Percentiles rank a stretch among this genome's conserved stretches.
Evolutionary conservation across 805 yeast genomes (phyloP).

Genomic region (Isabelozyma heimii): DNA sequence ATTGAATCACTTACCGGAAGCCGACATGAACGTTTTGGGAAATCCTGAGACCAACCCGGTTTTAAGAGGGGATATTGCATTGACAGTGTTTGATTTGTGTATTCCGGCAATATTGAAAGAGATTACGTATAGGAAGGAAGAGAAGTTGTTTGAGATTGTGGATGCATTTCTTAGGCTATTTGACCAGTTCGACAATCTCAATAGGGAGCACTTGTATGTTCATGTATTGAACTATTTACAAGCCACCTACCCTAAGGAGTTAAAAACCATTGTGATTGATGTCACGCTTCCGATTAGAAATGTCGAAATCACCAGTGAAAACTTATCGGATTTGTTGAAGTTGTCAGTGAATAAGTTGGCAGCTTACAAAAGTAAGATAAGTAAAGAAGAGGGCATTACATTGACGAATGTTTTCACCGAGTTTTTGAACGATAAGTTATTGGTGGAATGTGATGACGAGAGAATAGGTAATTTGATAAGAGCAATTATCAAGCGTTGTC

Average conservation of each 20-base stretch:
- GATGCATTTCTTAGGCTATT: conserved; percentile 51
- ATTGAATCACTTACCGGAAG: conserved; percentile 77
- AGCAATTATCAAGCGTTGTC: conserved; percentile 40
- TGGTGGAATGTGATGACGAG: conserved; percentile 19
- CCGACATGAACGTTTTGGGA: conserved; percentile 82
- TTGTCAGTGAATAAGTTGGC: conserved; percentile 67
- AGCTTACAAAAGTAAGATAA: conserved; percentile 52
- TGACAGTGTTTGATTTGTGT: conserved; percentile 37
- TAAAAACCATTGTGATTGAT: conserved; percentile 48
- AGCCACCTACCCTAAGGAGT: conserved; percentile 35
- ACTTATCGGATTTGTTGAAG: conserved; percentile 61
- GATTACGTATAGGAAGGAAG: conserved; percentile 26
- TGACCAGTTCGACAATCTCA: conserved; percentile 67
- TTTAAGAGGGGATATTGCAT: conserved; percentile 53
- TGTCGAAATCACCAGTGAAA: conserved; percentile 31
- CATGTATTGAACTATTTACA: conserved; percentile 61
- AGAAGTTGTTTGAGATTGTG: conserved; percentile 39
- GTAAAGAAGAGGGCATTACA: conserved; percentile 24
- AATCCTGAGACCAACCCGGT: conserved; percentile 77
- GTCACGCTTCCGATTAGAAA: conserved; percentile 68
- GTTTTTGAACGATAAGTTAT: conserved; percentile 23
- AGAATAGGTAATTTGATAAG: conserved; percentile 30
- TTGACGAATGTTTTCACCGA: conserved; percentile 28
- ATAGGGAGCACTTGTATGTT: conserved; percentile 61
- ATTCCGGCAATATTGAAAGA: conserved; percentile 27